Evolutionary conservation across 805 yeast genomes (phyloP), one percentile per base, ranked within the genome.

Genomic region (Saccharomycopsis malanga): DNA sequence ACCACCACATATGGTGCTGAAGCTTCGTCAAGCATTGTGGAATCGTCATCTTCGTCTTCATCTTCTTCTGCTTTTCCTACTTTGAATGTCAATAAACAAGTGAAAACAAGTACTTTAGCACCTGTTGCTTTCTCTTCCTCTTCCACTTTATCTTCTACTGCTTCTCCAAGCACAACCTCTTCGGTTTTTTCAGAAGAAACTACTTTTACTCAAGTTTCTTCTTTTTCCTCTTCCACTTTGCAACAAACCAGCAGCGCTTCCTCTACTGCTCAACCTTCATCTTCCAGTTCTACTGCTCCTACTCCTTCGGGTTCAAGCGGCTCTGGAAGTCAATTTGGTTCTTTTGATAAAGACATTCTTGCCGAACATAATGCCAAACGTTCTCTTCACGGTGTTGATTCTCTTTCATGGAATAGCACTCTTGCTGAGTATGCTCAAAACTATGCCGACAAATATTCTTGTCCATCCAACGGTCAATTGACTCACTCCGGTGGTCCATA

Each of bases 401-500:
- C 63, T 4, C 61, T 86, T 45, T 41, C 61, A 1, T 86, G 94
- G 94, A 71, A 72, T 50, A 56, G 63, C 5, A 65, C 64, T 0
- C 61, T 81, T 17, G 79, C 77, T 41, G 49, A 58, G 4, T 73
- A 73, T 55, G 91, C 94, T 44, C 73, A 67, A 58, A 55, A 61
- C 39, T 79, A 73, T 57, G 85, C 87, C 20, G 69, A 68, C 39
- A 50, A 59, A 15, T 80, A 81, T 62, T 65, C 70, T 35, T 83
- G 87, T 61, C 50, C 53, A 21, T 15, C 44, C 6, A 67, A 70
- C 54, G 79, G 81, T 20, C 61, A 64, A n/a, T 66, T 86, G 50
- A 65, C 66, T 18, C 95, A 85, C 63, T 80, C 89, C 1, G 69
- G 72, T 34, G 80, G 82, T 12, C 73, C 73, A 15, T 80, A 78